Percentiles rank a stretch among this genome's conserved stretches.
These are phyloP conservation scores for Claviceps sorghi DNA, from an alignment of 2,329 filamentous ascomycete genomes.

Conservation along the genomic window DNA sequence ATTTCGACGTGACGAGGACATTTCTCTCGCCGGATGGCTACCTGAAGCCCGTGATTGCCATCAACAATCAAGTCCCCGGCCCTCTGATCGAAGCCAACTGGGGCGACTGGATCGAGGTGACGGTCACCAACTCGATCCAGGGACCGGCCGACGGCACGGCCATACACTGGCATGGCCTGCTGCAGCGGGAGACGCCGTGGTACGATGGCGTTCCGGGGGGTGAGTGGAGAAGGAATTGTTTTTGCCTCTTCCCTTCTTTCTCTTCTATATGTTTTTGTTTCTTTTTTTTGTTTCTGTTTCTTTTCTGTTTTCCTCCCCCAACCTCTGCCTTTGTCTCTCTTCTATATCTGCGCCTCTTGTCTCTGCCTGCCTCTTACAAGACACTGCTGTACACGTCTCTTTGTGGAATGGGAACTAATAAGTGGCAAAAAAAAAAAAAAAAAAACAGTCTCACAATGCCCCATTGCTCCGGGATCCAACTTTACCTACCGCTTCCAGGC, in stretches of 20 bases:
- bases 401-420: background rate
- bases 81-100: constrained; percentile 41
- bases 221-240: background rate
- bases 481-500: constrained; percentile 44
- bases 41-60: constrained; percentile 18
- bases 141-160: constrained; percentile 38
- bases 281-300: constrained; percentile 13
- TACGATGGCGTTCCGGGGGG: constrained; percentile 37
- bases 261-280: background rate
- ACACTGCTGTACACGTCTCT: background rate
- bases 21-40: background rate
- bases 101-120: constrained; percentile 33
- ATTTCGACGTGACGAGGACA: background rate
- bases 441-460: constrained; percentile 27
- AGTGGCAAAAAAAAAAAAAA: background rate
- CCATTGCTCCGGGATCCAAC: constrained; percentile 33
- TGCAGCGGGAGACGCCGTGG: constrained; percentile 38
- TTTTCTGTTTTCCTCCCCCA: no score
- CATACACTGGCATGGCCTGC: constrained; percentile 50
- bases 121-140: constrained; percentile 35
- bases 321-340: no score
- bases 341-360: no score
- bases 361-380: no score
- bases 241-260: no score
- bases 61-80: constrained; percentile 46